A percentile compares a stretch with the other conserved stretches of the same genome.
phyloP scores from a whole-genome alignment of 2,329 filamentous ascomycete species.

The Cordyceps tenuipes region DNA sequence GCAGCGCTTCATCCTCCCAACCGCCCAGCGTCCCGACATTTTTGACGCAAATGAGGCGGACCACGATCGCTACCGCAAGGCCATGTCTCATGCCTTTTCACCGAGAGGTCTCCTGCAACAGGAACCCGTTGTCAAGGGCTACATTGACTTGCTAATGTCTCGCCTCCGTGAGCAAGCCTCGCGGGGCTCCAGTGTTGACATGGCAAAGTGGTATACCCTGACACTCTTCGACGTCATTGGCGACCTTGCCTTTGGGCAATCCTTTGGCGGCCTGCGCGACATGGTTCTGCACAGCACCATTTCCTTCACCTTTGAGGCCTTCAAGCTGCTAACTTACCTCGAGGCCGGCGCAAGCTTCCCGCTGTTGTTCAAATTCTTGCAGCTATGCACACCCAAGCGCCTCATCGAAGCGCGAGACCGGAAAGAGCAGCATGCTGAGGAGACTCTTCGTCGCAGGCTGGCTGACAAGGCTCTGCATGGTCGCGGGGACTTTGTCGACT shows the following conservation, averaged over 20 bases:
- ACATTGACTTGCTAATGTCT: not conserved
- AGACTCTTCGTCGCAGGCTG: not conserved
- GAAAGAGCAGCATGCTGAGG: not conserved
- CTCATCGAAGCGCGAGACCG: not conserved
- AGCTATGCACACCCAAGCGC: not conserved
- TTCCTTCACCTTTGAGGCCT: slow-evolving; percentile 12
- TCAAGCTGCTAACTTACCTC: not conserved
- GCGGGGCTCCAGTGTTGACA: slow-evolving; percentile 13
- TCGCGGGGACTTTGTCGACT: not conserved
- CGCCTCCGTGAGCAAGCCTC: not conserved
- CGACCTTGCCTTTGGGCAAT: slow-evolving; percentile 21
- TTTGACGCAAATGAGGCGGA: not conserved
- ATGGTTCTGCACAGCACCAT: slow-evolving; percentile 19
- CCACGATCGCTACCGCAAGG: slow-evolving; percentile 6
- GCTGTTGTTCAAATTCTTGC: not conserved
- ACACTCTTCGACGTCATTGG: slow-evolving; percentile 24
- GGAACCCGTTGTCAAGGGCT: not conserved
- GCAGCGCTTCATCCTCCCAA: slow-evolving; percentile 5
- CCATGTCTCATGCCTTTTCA: not conserved
- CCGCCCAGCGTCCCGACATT: not conserved
- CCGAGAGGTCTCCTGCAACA: not conserved
- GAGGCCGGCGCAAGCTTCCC: not conserved
- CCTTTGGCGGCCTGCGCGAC: slow-evolving; percentile 19
- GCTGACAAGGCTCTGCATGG: not conserved
- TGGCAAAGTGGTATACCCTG: slow-evolving; percentile 21